Evolutionary conservation across 139 green algal species (phyloP).

Genomic region (Closterium sp.): DNA sequence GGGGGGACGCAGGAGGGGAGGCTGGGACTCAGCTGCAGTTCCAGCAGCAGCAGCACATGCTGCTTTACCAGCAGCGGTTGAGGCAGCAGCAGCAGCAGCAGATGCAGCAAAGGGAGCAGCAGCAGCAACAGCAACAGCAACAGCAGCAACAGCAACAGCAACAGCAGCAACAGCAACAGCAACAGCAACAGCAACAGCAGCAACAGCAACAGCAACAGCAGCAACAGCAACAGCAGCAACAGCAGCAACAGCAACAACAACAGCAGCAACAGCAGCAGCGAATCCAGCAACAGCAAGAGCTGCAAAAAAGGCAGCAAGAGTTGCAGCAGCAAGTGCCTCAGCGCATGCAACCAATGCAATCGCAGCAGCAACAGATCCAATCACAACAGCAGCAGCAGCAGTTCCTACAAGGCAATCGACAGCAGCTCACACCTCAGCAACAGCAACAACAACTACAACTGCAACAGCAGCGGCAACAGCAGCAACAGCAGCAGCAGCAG

Average conservation of each 20-base stretch:
- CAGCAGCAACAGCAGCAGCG: neutral
- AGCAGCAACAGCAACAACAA: neutral
- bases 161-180: neutral
- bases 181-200: neutral
- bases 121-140: neutral
- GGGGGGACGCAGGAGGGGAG: neutral
- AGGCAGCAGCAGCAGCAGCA: neutral
- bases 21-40: neutral
- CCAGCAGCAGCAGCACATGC: neutral
- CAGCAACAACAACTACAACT: neutral
- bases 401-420: no score
- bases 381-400: neutral
- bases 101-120: neutral
- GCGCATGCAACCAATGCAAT: neutral
- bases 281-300: neutral
- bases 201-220: neutral
- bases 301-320: neutral
- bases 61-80: neutral
- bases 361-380: neutral
- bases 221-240: no score
- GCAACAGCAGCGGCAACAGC: conserved; percentile 5
- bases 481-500: conserved; percentile 22
- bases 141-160: neutral
- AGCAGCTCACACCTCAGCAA: neutral
- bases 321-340: neutral